phyloP scores from a whole-genome alignment of 305 asterid genomes.

The Plantago coronopus region DNA sequence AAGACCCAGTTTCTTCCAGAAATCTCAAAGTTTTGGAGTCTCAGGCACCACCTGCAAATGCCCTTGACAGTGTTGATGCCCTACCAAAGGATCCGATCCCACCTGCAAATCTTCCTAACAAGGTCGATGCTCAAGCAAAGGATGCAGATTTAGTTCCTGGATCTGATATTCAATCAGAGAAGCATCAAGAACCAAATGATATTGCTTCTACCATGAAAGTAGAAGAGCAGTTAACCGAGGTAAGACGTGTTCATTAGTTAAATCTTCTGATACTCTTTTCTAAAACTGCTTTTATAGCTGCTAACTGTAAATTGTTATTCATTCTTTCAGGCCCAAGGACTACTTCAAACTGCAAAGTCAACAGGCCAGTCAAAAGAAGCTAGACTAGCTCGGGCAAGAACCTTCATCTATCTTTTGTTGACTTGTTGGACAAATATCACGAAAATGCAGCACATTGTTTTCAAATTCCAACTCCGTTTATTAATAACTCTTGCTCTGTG shows the following conservation, averaged over 20 bases:
- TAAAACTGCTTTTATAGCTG: slow-evolving; percentile 20
- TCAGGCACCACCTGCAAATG: slow-evolving; percentile 38
- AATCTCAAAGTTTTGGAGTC: slow-evolving; percentile 38
- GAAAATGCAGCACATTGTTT: too few species aligned
- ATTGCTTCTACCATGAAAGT: slow-evolving; percentile 49
- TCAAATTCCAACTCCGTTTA: too few species aligned
- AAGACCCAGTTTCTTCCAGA: slow-evolving; percentile 36
- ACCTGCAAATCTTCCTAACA: slow-evolving; percentile 40
- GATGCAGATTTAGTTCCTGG: slow-evolving; percentile 40
- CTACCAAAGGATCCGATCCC: slow-evolving; percentile 35
- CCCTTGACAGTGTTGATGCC: slow-evolving; percentile 34
- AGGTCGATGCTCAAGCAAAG: slow-evolving; percentile 35
- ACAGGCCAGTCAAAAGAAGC: slow-evolving; percentile 99
- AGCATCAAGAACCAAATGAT: slow-evolving; percentile 44
- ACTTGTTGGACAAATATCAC: slow-evolving; percentile 3
- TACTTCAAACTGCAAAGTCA: slow-evolving; percentile 76
- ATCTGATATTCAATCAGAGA: slow-evolving; percentile 46
- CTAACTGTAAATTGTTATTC: slow-evolving; percentile 26
- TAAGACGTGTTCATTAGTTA: slow-evolving; percentile 28
- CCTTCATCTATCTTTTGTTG: slow-evolving; percentile 11
- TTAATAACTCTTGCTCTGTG: background rate
- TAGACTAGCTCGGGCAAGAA: slow-evolving; percentile 86
- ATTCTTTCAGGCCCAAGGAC: slow-evolving; percentile 82
- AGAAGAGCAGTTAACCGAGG: slow-evolving; percentile 95
- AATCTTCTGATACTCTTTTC: slow-evolving; percentile 14